Evolutionary conservation across 1,139 yeast genomes (phyloP).

Genomic region (Sugiyamaella novakii): DNA sequence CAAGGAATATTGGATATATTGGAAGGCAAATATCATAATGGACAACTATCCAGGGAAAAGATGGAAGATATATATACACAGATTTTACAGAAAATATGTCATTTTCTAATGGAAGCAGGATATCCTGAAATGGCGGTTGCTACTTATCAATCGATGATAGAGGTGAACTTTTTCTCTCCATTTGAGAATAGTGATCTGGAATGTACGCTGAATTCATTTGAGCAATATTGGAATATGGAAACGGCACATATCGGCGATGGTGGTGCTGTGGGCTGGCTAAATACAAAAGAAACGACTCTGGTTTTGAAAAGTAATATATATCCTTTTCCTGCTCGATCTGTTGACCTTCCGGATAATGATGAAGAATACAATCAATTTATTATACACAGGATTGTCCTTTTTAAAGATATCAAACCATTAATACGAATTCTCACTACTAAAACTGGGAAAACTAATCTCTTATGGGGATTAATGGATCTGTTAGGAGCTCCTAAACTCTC

Average conservation of each 20-base stretch:
- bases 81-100: conserved; percentile 22
- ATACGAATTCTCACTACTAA: conserved; percentile 5
- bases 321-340: conserved; percentile 10
- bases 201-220: conserved; percentile 18
- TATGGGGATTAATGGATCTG: conserved; percentile 20
- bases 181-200: conserved; percentile 3
- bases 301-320: not conserved
- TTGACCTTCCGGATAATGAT: conserved; percentile 12
- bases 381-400: conserved; percentile 21
- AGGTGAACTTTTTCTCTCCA: conserved; percentile 27
- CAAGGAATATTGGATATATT: conserved; percentile 20
- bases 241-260: conserved; percentile 30
- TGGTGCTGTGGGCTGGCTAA: conserved; percentile 26
- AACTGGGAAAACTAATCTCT: conserved; percentile 11
- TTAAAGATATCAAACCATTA: conserved; percentile 21
- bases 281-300: conserved; percentile 8
- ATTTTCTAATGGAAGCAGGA: conserved; percentile 28
- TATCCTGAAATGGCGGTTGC: conserved; percentile 29
- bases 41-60: not conserved
- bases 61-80: conserved; percentile 14
- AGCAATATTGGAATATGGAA: conserved; percentile 30
- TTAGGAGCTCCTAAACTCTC: conserved; percentile 16
- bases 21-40: conserved; percentile 3
- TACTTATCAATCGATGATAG: conserved; percentile 28
- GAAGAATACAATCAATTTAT: conserved; percentile 3